Percentiles rank a stretch among this genome's conserved stretches.
These are phyloP conservation scores for Aspergillus hortae DNA, from an alignment of 2,329 filamentous ascomycete species.

Conservation along the genomic window DNA sequence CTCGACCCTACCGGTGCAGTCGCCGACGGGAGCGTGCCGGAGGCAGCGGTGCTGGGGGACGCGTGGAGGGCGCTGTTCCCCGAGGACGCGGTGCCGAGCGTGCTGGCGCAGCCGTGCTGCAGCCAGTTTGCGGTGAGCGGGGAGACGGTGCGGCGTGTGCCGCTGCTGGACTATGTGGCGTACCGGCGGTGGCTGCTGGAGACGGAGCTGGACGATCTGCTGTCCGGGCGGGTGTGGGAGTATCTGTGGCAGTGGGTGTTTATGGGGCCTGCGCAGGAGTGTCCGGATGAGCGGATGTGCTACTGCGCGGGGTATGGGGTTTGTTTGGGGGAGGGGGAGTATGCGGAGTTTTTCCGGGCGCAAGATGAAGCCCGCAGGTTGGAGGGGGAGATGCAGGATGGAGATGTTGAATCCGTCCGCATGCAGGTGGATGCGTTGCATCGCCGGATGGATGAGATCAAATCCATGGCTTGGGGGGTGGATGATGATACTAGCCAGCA, in stretches of 20 bases:
- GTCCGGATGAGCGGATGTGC: slow-evolving; percentile 7
- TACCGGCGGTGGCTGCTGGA: slow-evolving; percentile 51
- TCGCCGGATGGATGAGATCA: slow-evolving; percentile 3
- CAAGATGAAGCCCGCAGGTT: not conserved
- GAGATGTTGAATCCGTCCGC: not conserved
- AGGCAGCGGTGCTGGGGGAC: slow-evolving; percentile 24
- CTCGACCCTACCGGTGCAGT: slow-evolving; percentile 13
- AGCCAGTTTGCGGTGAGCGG: slow-evolving; percentile 53
- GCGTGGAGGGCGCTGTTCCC: slow-evolving; percentile 29
- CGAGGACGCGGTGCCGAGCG: slow-evolving; percentile 20
- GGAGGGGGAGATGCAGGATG: not conserved
- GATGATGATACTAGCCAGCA: not conserved
- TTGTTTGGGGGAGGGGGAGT: slow-evolving; percentile 4
- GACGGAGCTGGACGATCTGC: slow-evolving; percentile 45
- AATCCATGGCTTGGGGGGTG: not conserved
- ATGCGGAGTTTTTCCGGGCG: slow-evolving; percentile 4
- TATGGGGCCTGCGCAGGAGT: slow-evolving; percentile 3
- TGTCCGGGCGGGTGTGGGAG: slow-evolving; percentile 52
- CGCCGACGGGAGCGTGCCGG: slow-evolving; percentile 23
- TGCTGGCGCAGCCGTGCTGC: slow-evolving; percentile 53
- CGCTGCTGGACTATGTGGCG: slow-evolving; percentile 45
- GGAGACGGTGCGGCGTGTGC: slow-evolving; percentile 46
- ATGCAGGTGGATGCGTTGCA: slow-evolving; percentile 1
- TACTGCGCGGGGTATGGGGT: slow-evolving; percentile 10
- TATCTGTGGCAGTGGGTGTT: slow-evolving; percentile 48